Percentiles rank a stretch among this genome's conserved stretches.
These are phyloP conservation scores for Meyerozyma smithsonii DNA, from an alignment of 1,139 yeast genomes.

Conservation along the genomic window DNA sequence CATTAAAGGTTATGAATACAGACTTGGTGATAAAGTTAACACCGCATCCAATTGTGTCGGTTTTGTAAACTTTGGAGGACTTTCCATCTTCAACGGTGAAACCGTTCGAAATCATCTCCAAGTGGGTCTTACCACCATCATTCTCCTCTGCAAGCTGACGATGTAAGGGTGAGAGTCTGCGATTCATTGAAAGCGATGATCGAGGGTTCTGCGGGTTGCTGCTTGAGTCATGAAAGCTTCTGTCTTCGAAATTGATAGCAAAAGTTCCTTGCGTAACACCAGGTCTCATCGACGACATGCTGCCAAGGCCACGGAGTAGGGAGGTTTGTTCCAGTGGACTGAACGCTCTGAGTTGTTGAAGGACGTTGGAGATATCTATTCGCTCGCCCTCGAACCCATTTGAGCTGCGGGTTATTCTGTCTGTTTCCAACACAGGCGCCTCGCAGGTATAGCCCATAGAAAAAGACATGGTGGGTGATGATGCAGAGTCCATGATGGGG, in stretches of 20 bases:
- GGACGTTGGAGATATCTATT: not conserved
- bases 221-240: conserved; percentile 35
- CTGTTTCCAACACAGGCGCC: not conserved
- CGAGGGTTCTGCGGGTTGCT: conserved; percentile 25
- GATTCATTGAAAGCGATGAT: conserved; percentile 30
- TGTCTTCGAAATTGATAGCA: conserved; percentile 41
- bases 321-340: not conserved
- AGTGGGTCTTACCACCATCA: conserved; percentile 24
- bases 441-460: conserved; percentile 1
- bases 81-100: not conserved
- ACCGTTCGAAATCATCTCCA: not conserved
- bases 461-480: conserved; percentile 1
- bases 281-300: conserved; percentile 17
- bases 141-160: conserved; percentile 24
- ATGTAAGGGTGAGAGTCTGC: conserved; percentile 30
- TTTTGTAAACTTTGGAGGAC: conserved; percentile 4
- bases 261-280: conserved; percentile 40
- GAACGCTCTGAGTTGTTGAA: not conserved
- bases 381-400: not conserved
- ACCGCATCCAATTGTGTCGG: conserved; percentile 81
- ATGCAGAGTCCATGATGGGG: not conserved
- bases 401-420: not conserved
- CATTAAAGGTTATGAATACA: conserved; percentile 80
- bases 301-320: not conserved
- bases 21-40: conserved; percentile 61